Conservation (phyloP, 108 stramenopile species). For the Aureococcus anophagefferens region DNA sequence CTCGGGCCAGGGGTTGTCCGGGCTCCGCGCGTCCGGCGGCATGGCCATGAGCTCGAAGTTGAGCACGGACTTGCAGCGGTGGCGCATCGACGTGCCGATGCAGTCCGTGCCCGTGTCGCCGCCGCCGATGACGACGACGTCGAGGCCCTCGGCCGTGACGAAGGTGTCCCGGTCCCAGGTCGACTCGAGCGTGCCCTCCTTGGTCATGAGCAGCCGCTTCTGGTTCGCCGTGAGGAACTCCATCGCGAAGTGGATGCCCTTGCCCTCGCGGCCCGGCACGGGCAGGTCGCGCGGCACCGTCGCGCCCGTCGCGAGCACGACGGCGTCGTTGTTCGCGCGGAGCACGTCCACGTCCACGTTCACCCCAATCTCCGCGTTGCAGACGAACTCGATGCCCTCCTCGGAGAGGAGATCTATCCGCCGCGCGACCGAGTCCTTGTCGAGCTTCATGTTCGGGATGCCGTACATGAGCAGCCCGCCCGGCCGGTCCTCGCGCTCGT, state of each 20-base stretch:
- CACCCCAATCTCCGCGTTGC: constrained; percentile 81
- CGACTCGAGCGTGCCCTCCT: constrained; percentile 80
- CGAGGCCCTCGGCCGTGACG: constrained; percentile 90
- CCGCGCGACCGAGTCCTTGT: constrained; percentile 88
- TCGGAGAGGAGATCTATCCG: constrained; percentile 80
- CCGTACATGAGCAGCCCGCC: constrained; percentile 95
- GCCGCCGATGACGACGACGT: constrained; percentile 96
- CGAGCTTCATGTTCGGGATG: constrained; percentile 96
- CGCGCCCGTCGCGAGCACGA: constrained; percentile 74
- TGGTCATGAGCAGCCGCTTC: constrained; percentile 84
- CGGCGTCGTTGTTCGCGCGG: constrained; percentile 68
- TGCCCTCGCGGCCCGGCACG: constrained; percentile 79
- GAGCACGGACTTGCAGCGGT: constrained; percentile 84
- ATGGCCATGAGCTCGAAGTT: constrained; percentile 95
- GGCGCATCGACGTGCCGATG: constrained; percentile 94
- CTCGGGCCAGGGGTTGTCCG: constrained; percentile 93
- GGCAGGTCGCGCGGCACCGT: constrained; percentile 91
- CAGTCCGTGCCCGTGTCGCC: constrained; percentile 96
- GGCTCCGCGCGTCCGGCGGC: constrained; percentile 76
- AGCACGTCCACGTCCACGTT: constrained; percentile 83
- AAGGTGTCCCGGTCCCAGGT: constrained; percentile 79
- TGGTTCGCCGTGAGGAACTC: constrained; percentile 93
- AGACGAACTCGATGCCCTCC: constrained; percentile 91
- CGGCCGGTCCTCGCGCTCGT: constrained; percentile 77
- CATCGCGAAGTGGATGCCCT: constrained; percentile 83